Evolutionary conservation across 495 filamentous ascomycete species (phyloP).

Genomic region (Annulohypoxylon moriforme): DNA sequence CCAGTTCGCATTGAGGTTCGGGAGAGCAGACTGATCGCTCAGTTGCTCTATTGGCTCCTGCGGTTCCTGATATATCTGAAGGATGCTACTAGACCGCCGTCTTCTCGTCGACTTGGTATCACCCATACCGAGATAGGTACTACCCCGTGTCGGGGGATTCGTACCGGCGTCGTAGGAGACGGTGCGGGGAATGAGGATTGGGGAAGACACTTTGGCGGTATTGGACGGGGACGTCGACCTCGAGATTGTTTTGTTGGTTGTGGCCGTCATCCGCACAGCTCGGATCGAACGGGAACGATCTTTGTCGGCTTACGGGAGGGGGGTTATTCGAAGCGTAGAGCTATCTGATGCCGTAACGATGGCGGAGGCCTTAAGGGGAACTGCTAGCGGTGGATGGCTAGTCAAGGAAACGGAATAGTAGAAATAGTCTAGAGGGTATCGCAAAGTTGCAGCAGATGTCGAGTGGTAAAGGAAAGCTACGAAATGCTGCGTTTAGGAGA

Average conservation of each 20-base stretch:
- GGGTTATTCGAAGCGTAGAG: conserved; percentile 8
- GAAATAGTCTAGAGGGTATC: conserved; percentile 39
- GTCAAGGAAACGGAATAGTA: conserved; percentile 5
- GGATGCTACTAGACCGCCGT: conserved; percentile 92
- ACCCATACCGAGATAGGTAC: conserved; percentile 56
- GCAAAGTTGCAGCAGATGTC: conserved; percentile 33
- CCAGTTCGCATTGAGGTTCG: conserved; percentile 98
- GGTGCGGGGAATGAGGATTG: conserved; percentile 79
- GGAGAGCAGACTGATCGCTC: conserved; percentile 92
- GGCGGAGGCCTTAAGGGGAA: conserved; percentile 11
- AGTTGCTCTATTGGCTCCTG: conserved; percentile 93
- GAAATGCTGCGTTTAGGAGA: conserved; percentile 38
- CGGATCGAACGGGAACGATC: conserved; percentile 1
- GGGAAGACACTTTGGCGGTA: conserved; percentile 88
- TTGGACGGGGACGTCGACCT: conserved; percentile 55
- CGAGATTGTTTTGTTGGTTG: conserved; percentile 27
- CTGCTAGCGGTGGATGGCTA: conserved; percentile 7
- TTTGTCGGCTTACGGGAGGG: conserved; percentile 19
- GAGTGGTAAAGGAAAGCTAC: conserved; percentile 33
- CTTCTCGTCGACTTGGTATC: conserved; percentile 70
- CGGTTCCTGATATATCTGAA: conserved; percentile 89
- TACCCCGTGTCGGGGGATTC: conserved; percentile 67
- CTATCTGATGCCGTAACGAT: conserved; percentile 5
- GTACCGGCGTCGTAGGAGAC: conserved; percentile 83
- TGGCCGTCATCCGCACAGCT: conserved; percentile 40